Evolutionary conservation across 2,329 filamentous ascomycete genomes (phyloP).

Genomic region (Incumbomyces delicatus): DNA sequence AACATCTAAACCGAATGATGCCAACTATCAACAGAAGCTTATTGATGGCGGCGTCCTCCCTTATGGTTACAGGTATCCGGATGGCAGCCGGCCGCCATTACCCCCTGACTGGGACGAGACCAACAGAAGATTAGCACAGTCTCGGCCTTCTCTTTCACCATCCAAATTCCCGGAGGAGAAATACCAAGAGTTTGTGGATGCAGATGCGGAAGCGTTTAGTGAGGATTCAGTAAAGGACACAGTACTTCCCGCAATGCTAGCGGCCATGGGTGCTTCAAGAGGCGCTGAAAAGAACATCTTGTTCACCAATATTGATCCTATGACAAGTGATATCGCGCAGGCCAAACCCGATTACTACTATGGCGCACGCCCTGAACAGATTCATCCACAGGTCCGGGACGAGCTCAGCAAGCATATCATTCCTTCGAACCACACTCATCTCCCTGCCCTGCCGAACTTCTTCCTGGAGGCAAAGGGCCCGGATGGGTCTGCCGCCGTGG

Average conservation of each 20-base stretch:
- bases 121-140: slow-evolving; percentile 9
- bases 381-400: slow-evolving; percentile 22
- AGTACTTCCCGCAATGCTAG: slow-evolving; percentile 26
- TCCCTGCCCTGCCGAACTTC: slow-evolving; percentile 32
- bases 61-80: slow-evolving; percentile 18
- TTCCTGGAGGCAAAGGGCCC: slow-evolving; percentile 34
- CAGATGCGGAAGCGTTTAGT: slow-evolving; percentile 13
- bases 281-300: slow-evolving; percentile 13
- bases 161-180: slow-evolving; percentile 6
- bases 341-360: slow-evolving; percentile 26
- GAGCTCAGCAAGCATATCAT: slow-evolving; percentile 22
- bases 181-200: slow-evolving; percentile 1
- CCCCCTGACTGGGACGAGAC: slow-evolving; percentile 25
- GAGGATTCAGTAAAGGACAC: slow-evolving; percentile 27
- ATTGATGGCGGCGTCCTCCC: slow-evolving; percentile 27
- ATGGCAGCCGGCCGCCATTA: slow-evolving; percentile 19
- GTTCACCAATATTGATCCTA: slow-evolving; percentile 29
- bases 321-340: slow-evolving; percentile 24
- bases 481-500: slow-evolving; percentile 24
- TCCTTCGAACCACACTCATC: slow-evolving; percentile 24
- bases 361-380: slow-evolving; percentile 23
- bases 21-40: slow-evolving; percentile 29
- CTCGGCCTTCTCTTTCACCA: slow-evolving; percentile 8
- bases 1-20: too few species aligned
- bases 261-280: too few species aligned